Percentiles rank a stretch among this genome's conserved stretches.
Conservation (phyloP, 2,329 filamentous ascomycete genomes). For the Ophiostoma pallidulum region DNA sequence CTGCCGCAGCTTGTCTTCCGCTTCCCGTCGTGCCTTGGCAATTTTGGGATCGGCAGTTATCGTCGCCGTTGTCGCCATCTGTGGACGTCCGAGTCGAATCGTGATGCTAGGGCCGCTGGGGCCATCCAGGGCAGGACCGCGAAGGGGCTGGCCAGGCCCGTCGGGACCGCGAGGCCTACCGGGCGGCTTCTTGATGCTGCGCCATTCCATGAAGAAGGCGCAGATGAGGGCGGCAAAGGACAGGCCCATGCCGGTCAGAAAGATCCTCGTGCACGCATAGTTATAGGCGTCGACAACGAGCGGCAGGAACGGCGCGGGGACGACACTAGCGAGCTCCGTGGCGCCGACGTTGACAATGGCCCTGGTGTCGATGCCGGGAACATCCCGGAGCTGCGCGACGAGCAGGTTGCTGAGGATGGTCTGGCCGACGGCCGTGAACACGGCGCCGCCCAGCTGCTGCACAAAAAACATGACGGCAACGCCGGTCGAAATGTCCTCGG, state of each 20-base stretch:
- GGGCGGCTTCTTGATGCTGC: conserved; percentile 48
- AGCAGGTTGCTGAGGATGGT: conserved; percentile 42
- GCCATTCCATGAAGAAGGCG: conserved; percentile 55
- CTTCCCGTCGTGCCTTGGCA: conserved; percentile 2
- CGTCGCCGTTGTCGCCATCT: background rate
- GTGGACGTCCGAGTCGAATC: background rate
- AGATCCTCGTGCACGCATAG: conserved; percentile 50
- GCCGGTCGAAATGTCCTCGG: conserved; percentile 44
- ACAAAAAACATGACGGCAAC: conserved; percentile 48
- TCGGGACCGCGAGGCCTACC: background rate
- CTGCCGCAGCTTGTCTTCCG: conserved; percentile 13
- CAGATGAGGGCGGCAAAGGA: conserved; percentile 46
- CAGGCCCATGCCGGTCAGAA: conserved; percentile 51
- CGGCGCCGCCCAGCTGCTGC: conserved; percentile 49
- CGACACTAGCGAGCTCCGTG: conserved; percentile 49
- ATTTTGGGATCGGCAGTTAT: conserved; percentile 9
- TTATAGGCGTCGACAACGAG: conserved; percentile 58
- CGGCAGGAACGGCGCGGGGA: conserved; percentile 39
- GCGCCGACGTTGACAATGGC: conserved; percentile 39
- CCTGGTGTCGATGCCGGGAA: conserved; percentile 35
- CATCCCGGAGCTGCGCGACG: conserved; percentile 26
- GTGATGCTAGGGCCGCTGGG: conserved; percentile 2
- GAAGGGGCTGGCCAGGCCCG: background rate
- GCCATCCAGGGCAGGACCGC: background rate
- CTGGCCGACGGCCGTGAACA: conserved; percentile 49